Base-by-base conservation (phyloP, 352 stramenopile species). In the Phytophthora megakarya region DNA sequence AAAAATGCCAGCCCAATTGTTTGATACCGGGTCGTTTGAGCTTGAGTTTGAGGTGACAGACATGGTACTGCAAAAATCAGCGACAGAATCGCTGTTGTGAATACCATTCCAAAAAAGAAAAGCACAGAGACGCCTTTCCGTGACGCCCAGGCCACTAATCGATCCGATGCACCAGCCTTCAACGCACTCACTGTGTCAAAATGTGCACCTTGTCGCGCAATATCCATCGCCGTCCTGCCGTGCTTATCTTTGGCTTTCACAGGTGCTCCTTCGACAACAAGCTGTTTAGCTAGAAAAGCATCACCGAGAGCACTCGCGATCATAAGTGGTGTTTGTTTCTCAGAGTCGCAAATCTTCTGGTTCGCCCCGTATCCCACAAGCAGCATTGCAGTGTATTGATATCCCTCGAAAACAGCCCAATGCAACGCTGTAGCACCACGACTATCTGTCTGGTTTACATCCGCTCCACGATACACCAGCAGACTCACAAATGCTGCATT, bases 361-460 rank as follows among this genome's bases (percentile, higher is more conserved):
- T 83, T 88, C 11, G 87, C 89, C 33, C 75, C 77, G 71, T 93
- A 93, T 58, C 86, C 86, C 42, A 93, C 86, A 43, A 93, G 69
- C 45, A 93, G 67, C 72, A 92, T 75, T 10, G 84, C 86, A 3
- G 84, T 91, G 76, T 94, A 94, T 66, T 93, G 86, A 60, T 90
- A 94, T 3, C 86, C 86, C 62, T 94, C 86, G 48, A 92, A 94
- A 8, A 94, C 86, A 8, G 83, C 82, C 86, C 86, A 94, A 46
- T 94, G 86, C 23, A 94, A 62, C 19, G 86, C 74, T 0, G 86
- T 94, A 4, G 86, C 86, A 1, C 86, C 86, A 19, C 86, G 77
- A 28, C 64, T 75, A 42, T 94, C 86, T 2, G 72, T 77, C 57
- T 84, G 72, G 66, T 93, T 89, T n/a, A 90, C 78, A 54, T 92